Conservation (phyloP, 2,329 filamentous ascomycete species). For the Passalora sequoiae region DNA sequence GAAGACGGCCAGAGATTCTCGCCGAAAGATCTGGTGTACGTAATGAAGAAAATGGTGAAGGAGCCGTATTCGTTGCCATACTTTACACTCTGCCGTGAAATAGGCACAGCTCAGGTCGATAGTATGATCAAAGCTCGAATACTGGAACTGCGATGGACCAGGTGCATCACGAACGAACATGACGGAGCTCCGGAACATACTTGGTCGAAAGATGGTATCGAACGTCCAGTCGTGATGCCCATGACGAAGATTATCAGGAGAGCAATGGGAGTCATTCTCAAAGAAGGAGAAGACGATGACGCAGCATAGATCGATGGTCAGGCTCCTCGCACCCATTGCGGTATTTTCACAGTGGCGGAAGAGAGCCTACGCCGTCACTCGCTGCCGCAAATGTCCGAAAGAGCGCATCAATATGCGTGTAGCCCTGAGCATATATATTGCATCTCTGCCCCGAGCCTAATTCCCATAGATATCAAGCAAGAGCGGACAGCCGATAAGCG, state of each 20-base stretch:
- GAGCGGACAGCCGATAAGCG: no score
- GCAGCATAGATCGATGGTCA: no score
- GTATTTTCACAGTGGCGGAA: no score
- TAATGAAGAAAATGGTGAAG: slow-evolving; percentile 17
- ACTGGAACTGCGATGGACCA: slow-evolving; percentile 19
- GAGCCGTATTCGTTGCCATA: slow-evolving; percentile 18
- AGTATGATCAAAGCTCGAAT: slow-evolving; percentile 20
- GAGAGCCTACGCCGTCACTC: no score
- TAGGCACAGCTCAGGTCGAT: slow-evolving; percentile 16
- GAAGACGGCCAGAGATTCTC: slow-evolving; percentile 13
- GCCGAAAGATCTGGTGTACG: slow-evolving; percentile 13
- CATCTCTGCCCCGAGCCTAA: no score
- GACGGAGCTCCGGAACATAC: slow-evolving; percentile 13
- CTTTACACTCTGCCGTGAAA: slow-evolving; percentile 17
- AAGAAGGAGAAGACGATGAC: slow-evolving; percentile 8
- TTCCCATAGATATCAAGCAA: no score
- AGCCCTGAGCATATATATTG: no score
- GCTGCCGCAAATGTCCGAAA: no score
- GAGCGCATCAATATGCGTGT: no score
- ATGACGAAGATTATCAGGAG: slow-evolving; percentile 19
- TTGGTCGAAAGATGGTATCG: slow-evolving; percentile 16
- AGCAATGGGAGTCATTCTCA: slow-evolving; percentile 18
- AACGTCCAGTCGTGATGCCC: slow-evolving; percentile 15
- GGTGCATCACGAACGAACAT: slow-evolving; percentile 11
- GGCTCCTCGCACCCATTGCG: no score